Percentiles rank a stretch among this genome's conserved stretches.
Conservation (phyloP, 2,329 filamentous ascomycete genomes). For the Fusarium sulawesiense region DNA sequence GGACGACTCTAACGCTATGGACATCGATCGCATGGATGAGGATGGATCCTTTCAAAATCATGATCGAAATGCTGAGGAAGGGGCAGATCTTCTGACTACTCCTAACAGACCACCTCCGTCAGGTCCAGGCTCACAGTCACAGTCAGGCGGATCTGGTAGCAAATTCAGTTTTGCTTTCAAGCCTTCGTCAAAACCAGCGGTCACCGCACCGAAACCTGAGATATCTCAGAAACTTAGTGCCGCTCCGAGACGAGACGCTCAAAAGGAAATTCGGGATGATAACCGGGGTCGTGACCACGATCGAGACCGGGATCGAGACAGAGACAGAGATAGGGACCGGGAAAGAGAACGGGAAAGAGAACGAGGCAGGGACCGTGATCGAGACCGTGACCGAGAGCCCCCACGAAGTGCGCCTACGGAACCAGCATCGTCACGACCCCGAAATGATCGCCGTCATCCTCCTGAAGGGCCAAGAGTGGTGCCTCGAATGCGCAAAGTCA, state of each 20-base stretch:
- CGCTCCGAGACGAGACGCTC: conserved; percentile 59
- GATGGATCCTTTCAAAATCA: conserved; percentile 38
- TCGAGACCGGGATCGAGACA: conserved; percentile 54
- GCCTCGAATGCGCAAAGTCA: conserved; percentile 71
- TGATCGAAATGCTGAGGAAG: conserved; percentile 53
- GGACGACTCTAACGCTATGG: conserved; percentile 30
- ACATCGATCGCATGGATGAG: conserved; percentile 29
- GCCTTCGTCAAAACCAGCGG: conserved; percentile 69
- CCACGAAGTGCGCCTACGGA: conserved; percentile 64
- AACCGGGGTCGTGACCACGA: conserved; percentile 45
- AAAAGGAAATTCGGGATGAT: conserved; percentile 52
- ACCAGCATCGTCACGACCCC: conserved; percentile 61
- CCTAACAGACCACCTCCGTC: conserved; percentile 65
- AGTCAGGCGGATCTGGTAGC: conserved; percentile 58
- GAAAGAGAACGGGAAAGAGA: conserved; percentile 49
- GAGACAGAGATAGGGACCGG: conserved; percentile 47
- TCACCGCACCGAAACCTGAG: conserved; percentile 70
- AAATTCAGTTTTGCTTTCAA: conserved; percentile 98
- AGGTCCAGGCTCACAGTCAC: conserved; percentile 56
- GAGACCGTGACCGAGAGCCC: conserved; percentile 56
- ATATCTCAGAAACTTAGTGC: conserved; percentile 77
- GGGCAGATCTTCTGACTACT: conserved; percentile 63
- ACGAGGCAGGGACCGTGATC: conserved; percentile 51
- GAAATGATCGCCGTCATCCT: conserved; percentile 50
- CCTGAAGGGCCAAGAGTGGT: conserved; percentile 51